phyloP scores from a whole-genome alignment of 2,329 filamentous ascomycete genomes.

The Colletotrichum acutatum region DNA sequence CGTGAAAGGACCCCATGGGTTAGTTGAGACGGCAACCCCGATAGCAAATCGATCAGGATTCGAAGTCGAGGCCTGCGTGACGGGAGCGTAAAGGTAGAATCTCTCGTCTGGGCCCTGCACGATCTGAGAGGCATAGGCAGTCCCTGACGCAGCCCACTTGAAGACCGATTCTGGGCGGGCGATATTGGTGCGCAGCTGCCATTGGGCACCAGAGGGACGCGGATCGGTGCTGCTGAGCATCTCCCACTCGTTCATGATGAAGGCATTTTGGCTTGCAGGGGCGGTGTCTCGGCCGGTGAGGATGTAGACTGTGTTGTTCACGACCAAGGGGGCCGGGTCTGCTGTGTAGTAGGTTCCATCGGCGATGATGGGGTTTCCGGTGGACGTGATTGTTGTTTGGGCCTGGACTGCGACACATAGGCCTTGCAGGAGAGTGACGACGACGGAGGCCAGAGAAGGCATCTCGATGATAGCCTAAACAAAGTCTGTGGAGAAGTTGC shows the following conservation, averaged over 20 bases:
- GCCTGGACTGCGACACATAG: slow-evolving; percentile 8
- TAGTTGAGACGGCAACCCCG: slow-evolving; percentile 49
- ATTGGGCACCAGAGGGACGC: slow-evolving; percentile 43
- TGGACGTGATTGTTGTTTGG: slow-evolving; percentile 40
- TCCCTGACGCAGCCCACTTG: slow-evolving; percentile 46
- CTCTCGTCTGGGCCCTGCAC: slow-evolving; percentile 45
- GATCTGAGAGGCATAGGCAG: slow-evolving; percentile 50
- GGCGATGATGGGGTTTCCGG: slow-evolving; percentile 49
- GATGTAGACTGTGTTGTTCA: slow-evolving; percentile 50
- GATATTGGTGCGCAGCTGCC: slow-evolving; percentile 46
- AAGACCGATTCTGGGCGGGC: slow-evolving; percentile 46
- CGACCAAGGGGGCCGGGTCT: slow-evolving; percentile 50
- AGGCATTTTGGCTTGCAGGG: slow-evolving; percentile 42
- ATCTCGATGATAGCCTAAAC: neutral
- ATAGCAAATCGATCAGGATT: slow-evolving; percentile 49
- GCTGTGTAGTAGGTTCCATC: slow-evolving; percentile 51
- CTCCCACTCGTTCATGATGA: slow-evolving; percentile 51
- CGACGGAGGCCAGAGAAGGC: neutral
- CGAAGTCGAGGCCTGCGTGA: slow-evolving; percentile 41
- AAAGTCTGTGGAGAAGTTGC: too few relatives aligned
- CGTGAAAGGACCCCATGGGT: slow-evolving; percentile 46
- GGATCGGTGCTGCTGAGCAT: slow-evolving; percentile 44
- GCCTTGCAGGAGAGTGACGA: neutral
- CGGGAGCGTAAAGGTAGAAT: slow-evolving; percentile 51
- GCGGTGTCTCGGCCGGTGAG: slow-evolving; percentile 48